These are phyloP conservation scores for Viridothelium virens DNA, from an alignment of 495 filamentous ascomycete genomes.

Conservation along the genomic window DNA sequence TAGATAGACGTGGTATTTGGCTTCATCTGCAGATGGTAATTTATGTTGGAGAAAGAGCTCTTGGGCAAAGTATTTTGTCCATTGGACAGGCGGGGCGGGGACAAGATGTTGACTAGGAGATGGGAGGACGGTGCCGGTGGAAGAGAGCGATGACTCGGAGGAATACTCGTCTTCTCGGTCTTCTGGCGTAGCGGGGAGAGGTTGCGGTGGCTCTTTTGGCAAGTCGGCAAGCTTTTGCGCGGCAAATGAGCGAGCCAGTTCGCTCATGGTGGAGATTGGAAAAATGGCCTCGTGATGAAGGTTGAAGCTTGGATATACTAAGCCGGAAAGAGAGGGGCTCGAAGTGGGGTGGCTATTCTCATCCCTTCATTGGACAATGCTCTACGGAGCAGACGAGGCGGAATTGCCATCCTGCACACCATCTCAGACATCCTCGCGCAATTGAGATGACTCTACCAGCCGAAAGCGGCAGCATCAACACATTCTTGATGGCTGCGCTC, in stretches of 20 bases:
- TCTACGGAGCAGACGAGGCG: neutral
- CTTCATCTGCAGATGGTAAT: constrained; percentile 26
- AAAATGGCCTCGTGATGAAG: constrained; percentile 2
- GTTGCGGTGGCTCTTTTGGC: constrained; percentile 48
- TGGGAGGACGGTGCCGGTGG: constrained; percentile 72
- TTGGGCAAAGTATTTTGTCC: constrained; percentile 82
- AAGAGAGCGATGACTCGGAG: constrained; percentile 58
- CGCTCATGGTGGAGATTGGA: constrained; percentile 55
- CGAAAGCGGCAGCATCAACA: neutral
- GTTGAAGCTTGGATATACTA: constrained; percentile 8
- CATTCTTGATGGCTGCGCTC: no score
- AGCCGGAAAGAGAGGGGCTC: neutral
- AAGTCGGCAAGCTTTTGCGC: constrained; percentile 65
- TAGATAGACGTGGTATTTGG: constrained; percentile 79
- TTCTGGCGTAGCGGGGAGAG: neutral
- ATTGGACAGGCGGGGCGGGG: constrained; percentile 46
- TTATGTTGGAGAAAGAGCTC: constrained; percentile 61
- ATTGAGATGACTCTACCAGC: neutral
- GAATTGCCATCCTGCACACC: neutral
- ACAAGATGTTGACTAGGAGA: constrained; percentile 54
- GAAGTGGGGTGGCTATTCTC: constrained; percentile 11
- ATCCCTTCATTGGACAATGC: constrained; percentile 4
- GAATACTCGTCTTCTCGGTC: constrained; percentile 62
- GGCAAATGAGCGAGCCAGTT: constrained; percentile 75
- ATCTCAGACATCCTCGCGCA: no score